phyloP scores from a whole-genome alignment of 495 filamentous ascomycete genomes.

The Tuber brumale region DNA sequence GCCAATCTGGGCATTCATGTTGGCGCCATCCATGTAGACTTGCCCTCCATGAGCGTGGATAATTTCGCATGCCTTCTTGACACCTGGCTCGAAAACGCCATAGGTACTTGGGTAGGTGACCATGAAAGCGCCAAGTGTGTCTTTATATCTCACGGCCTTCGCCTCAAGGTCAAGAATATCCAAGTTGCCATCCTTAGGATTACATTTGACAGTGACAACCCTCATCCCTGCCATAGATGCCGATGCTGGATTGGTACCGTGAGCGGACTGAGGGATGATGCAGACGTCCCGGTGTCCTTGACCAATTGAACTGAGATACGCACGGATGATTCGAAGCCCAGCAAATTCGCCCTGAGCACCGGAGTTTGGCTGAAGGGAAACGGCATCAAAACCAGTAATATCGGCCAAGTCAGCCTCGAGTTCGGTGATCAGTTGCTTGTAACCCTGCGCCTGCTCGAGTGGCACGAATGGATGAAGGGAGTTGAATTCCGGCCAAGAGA shows the following conservation, averaged over 20 bases:
- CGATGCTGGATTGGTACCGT: constrained; percentile 95
- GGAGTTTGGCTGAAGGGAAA: constrained; percentile 93
- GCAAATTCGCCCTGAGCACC: constrained; percentile 96
- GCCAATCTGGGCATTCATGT: constrained; percentile 98
- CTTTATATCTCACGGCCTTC: constrained; percentile 81
- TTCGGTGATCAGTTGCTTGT: constrained; percentile 60
- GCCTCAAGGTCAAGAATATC: constrained; percentile 78
- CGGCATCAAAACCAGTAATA: constrained; percentile 86
- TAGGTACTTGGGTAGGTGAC: constrained; percentile 97
- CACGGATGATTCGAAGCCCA: constrained; percentile 85
- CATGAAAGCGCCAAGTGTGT: constrained; percentile 91
- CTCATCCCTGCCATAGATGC: constrained; percentile 98
- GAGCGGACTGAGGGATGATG: constrained; percentile 91
- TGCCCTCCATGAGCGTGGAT: constrained; percentile 87
- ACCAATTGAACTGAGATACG: constrained; percentile 64
- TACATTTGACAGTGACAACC: constrained; percentile 89
- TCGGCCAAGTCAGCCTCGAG: constrained; percentile 69
- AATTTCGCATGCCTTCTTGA: constrained; percentile 77
- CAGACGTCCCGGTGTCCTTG: constrained; percentile 77
- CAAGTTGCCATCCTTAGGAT: constrained; percentile 79
- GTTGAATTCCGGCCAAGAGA: constrained; percentile 79
- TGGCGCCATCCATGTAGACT: constrained; percentile 99
- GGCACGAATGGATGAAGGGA: constrained; percentile 81
- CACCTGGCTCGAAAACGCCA: constrained; percentile 87
- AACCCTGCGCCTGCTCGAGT: constrained; percentile 58